These are phyloP conservation scores for Candida awuae DNA, from an alignment of 805 yeast species.

Conservation along the genomic window DNA sequence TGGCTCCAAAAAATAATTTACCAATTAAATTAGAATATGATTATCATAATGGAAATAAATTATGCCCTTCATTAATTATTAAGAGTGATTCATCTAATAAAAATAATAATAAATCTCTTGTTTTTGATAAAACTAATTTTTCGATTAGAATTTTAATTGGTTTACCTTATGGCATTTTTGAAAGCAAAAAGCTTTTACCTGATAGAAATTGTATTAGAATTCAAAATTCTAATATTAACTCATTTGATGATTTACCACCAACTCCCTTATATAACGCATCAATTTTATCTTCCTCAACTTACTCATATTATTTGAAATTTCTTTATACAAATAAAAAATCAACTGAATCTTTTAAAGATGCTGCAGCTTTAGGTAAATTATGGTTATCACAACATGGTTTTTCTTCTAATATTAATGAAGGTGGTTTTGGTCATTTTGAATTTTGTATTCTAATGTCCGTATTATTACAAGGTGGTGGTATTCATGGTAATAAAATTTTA, in stretches of 20 bases:
- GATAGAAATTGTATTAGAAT: constrained; percentile 77
- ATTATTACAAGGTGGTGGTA: constrained; percentile 75
- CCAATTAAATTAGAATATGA: constrained; percentile 57
- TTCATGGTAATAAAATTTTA: constrained; percentile 64
- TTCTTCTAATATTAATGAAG: constrained; percentile 47
- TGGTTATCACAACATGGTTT: constrained; percentile 91
- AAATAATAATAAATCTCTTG: constrained; percentile 43
- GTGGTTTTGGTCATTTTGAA: constrained; percentile 91
- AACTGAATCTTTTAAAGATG: constrained; percentile 78
- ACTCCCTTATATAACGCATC: constrained; percentile 87
- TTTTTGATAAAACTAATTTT: constrained; percentile 59
- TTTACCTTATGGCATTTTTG: constrained; percentile 64
- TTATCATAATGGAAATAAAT: constrained; percentile 64
- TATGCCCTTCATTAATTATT: constrained; percentile 68
- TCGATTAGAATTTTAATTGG: constrained; percentile 67
- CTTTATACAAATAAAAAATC: constrained; percentile 68
- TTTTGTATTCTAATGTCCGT: constrained; percentile 77
- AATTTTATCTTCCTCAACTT: constrained; percentile 58
- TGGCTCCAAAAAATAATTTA: constrained; percentile 47
- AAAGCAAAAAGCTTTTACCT: constrained; percentile 65
- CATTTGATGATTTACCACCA: constrained; percentile 43
- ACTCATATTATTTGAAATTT: constrained; percentile 64
- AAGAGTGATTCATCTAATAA: constrained; percentile 36
- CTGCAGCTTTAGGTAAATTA: constrained; percentile 74
- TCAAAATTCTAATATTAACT: constrained; percentile 26